Conservation (phyloP, 2,329 filamentous ascomycete species). For the Sphaerulina musiva region DNA sequence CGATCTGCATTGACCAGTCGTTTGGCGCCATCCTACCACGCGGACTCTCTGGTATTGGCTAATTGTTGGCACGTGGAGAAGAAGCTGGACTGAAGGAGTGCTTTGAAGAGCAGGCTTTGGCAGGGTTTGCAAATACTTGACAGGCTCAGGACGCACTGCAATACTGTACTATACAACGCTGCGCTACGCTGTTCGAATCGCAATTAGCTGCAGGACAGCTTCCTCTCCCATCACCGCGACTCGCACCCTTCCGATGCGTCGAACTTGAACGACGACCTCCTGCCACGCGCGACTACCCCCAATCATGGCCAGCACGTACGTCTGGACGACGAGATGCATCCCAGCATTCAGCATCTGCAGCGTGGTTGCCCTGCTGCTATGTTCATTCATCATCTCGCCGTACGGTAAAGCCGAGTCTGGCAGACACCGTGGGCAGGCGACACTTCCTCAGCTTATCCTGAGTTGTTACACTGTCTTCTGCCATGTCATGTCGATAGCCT, state of each 20-base stretch:
- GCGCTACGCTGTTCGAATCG: neutral
- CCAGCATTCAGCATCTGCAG: slow-evolving; percentile 26
- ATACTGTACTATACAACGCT: neutral
- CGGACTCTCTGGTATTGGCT: neutral
- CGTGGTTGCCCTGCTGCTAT: slow-evolving; percentile 23
- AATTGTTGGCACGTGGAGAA: neutral
- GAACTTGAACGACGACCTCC: slow-evolving; percentile 3
- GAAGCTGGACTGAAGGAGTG: neutral
- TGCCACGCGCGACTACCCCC: neutral
- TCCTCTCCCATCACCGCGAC: neutral
- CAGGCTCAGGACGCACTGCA: neutral
- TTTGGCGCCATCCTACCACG: neutral
- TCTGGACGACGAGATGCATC: slow-evolving; percentile 28
- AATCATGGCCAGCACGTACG: slow-evolving; percentile 21
- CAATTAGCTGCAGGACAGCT: slow-evolving; percentile 1
- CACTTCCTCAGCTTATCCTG: slow-evolving; percentile 27
- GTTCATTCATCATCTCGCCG: slow-evolving; percentile 27
- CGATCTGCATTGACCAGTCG: neutral
- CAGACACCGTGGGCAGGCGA: slow-evolving; percentile 25
- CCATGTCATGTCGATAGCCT: slow-evolving; percentile 57
- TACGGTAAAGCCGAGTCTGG: slow-evolving; percentile 24
- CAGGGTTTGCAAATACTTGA: neutral
- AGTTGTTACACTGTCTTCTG: slow-evolving; percentile 56
- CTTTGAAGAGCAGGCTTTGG: neutral
- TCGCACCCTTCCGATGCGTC: slow-evolving; percentile 4